Conservation (phyloP, 163 green algal species). For the Trebouxia gelatinosa region DNA sequence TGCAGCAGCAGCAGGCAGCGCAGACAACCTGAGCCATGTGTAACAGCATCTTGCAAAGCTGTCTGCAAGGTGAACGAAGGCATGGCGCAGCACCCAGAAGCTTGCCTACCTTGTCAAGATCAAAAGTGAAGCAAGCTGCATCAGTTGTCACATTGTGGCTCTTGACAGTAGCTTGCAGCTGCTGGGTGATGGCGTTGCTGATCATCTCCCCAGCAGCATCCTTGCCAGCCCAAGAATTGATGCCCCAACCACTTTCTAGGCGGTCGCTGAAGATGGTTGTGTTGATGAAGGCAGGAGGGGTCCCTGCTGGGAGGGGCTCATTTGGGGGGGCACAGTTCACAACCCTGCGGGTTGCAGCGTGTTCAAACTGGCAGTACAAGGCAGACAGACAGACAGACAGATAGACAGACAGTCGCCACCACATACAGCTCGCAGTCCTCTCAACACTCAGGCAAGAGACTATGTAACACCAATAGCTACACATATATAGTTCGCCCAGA, state of each 20-base stretch:
- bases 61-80: neutral
- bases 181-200: neutral
- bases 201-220: too few relatives aligned
- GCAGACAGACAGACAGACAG: too few relatives aligned
- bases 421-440: too few relatives aligned
- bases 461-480: neutral
- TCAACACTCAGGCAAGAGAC: too few relatives aligned
- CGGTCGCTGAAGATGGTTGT: neutral
- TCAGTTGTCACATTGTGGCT: neutral
- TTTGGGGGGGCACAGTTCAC: too few relatives aligned
- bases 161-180: neutral
- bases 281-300: too few relatives aligned
- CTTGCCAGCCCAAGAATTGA: neutral
- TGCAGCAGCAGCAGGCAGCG: neutral
- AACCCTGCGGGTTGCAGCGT: too few relatives aligned
- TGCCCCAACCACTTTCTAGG: neutral
- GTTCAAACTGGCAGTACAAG: too few relatives aligned
- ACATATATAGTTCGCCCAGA: neutral
- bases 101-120: neutral
- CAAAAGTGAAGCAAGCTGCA: neutral
- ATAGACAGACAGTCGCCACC: too few relatives aligned
- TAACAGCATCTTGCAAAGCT: neutral
- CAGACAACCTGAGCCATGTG: neutral
- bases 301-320: too few relatives aligned
- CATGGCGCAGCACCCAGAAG: neutral